phyloP scores from a whole-genome alignment of 2,329 filamentous ascomycete genomes.

The Penicillium hordei region DNA sequence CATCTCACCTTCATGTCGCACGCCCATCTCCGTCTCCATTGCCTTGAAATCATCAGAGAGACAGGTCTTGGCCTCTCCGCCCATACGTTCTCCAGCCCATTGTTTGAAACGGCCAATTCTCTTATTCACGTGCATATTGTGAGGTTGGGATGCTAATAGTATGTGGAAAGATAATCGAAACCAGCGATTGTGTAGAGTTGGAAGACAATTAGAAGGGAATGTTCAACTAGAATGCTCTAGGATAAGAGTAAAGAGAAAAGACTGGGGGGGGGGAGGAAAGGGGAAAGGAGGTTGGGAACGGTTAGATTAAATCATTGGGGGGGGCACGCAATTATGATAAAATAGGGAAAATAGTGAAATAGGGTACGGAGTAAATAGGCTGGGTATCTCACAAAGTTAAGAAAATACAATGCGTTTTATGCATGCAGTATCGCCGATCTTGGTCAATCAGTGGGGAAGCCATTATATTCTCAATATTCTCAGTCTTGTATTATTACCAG shows the following conservation, averaged over 20 bases:
- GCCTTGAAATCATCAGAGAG: slow-evolving; percentile 88
- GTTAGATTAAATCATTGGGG: slow-evolving; percentile 11
- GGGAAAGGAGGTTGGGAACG: slow-evolving; percentile 20
- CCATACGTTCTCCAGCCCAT: slow-evolving; percentile 98
- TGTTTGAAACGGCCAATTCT: slow-evolving; percentile 95
- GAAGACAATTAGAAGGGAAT: neutral
- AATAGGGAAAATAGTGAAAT: neutral
- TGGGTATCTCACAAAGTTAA: slow-evolving; percentile 11
- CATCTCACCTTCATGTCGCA: slow-evolving; percentile 76
- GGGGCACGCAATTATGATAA: slow-evolving; percentile 12
- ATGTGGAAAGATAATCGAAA: slow-evolving; percentile 8
- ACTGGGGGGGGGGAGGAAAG: neutral
- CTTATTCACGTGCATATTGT: slow-evolving; percentile 68
- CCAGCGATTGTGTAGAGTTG: slow-evolving; percentile 6
- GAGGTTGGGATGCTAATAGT: slow-evolving; percentile 8
- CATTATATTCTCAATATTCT: neutral
- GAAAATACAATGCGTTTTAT: slow-evolving; percentile 17
- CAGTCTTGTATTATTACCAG: neutral
- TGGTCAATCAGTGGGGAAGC: slow-evolving; percentile 25
- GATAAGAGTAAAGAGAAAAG: neutral
- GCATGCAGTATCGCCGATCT: slow-evolving; percentile 19
- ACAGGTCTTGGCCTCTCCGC: slow-evolving; percentile 80
- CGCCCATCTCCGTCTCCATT: slow-evolving; percentile 83
- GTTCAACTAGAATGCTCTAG: slow-evolving; percentile 1
- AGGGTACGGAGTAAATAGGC: neutral